Conservation (phyloP, 257 asterid genomes). For the Capsicum pubescens region DNA sequence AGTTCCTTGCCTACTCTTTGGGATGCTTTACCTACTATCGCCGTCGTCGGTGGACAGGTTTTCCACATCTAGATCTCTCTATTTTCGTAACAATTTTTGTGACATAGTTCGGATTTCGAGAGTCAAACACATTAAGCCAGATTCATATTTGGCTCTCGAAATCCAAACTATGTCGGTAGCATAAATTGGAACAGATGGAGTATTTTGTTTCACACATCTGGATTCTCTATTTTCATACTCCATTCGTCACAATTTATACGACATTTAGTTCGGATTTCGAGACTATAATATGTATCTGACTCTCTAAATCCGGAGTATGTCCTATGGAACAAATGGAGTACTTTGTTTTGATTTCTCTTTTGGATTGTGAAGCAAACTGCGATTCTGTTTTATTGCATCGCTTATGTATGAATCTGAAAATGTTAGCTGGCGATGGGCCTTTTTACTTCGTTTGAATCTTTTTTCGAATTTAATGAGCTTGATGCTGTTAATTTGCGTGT, state of each 20-base stretch:
- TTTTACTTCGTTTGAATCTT: neutral
- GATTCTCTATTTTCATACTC: neutral
- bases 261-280: too few relatives aligned
- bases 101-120: too few relatives aligned
- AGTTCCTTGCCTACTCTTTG: constrained; percentile 77
- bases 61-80: neutral
- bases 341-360: too few relatives aligned
- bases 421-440: neutral
- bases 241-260: neutral
- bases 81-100: too few relatives aligned
- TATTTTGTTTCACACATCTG: too few relatives aligned
- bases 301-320: too few relatives aligned
- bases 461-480: neutral
- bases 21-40: constrained; percentile 85
- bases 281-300: too few relatives aligned
- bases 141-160: too few relatives aligned
- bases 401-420: neutral
- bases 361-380: neutral
- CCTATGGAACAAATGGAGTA: too few relatives aligned
- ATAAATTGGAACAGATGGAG: too few relatives aligned
- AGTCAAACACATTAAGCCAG: too few relatives aligned
- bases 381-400: neutral
- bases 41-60: constrained; percentile 92
- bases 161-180: too few relatives aligned
- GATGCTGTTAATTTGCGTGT: neutral